phyloP scores from a whole-genome alignment of 148 eudicot species.

The Amaranthus cruentus region DNA sequence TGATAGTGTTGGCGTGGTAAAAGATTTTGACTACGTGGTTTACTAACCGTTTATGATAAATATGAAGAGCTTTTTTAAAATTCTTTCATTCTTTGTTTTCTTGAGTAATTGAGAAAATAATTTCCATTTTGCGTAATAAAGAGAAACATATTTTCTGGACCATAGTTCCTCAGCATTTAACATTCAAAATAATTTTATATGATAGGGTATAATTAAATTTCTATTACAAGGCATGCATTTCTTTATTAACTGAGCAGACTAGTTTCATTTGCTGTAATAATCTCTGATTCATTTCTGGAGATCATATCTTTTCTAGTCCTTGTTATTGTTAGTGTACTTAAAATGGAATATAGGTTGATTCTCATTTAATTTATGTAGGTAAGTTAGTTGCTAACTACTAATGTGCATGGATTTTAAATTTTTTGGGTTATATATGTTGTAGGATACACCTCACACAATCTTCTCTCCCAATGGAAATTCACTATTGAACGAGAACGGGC shows the following conservation, averaged over 20 bases:
- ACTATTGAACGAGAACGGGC: constrained; percentile 20
- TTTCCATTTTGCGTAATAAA: not conserved
- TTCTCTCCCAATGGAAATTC: constrained; percentile 16
- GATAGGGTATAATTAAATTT: too few relatives aligned
- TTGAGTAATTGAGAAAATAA: not conserved
- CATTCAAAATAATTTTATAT: too few relatives aligned
- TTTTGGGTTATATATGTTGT: constrained; percentile 2
- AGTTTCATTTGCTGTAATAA: not conserved
- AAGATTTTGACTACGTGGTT: too few relatives aligned
- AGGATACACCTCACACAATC: constrained; percentile 39
- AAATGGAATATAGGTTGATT: not conserved
- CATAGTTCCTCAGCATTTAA: not conserved
- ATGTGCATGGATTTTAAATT: not conserved
- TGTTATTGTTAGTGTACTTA: not conserved
- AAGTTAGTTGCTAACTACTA: not conserved
- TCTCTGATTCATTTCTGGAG: not conserved
- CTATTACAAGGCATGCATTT: not conserved
- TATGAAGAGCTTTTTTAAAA: too few relatives aligned
- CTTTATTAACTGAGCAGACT: not conserved
- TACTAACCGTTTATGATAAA: too few relatives aligned
- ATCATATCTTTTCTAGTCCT: not conserved
- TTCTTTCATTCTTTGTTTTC: too few relatives aligned
- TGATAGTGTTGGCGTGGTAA: too few relatives aligned
- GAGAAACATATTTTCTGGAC: not conserved
- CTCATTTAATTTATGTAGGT: not conserved